Evolutionary conservation across 2,329 filamentous ascomycete species (phyloP).

Genomic region (Botrytis deweyae): DNA sequence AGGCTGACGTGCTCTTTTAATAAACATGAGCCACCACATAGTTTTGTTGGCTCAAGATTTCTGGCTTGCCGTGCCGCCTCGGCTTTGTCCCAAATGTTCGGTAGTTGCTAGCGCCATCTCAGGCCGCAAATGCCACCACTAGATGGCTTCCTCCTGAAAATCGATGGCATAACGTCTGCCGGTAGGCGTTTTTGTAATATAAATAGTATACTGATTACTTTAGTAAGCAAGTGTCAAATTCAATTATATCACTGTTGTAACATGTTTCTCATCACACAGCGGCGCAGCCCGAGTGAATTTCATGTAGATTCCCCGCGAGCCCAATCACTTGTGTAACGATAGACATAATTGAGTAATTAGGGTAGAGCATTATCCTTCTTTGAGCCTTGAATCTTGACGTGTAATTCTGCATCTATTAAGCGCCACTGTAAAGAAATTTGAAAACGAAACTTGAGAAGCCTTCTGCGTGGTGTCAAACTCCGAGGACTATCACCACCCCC

Average conservation of each 20-base stretch:
- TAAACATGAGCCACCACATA: background rate
- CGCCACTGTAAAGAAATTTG: background rate
- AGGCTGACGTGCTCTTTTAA: background rate
- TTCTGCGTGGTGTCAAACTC: background rate
- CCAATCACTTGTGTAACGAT: background rate
- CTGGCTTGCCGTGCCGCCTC: background rate
- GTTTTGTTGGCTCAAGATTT: background rate
- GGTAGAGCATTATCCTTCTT: background rate
- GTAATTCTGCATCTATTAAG: background rate
- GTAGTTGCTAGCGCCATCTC: background rate
- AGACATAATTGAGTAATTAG: background rate
- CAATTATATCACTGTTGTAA: background rate
- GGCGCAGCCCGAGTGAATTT: no score
- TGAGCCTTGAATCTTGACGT: no score
- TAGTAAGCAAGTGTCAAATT: background rate
- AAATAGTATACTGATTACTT: background rate
- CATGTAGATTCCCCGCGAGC: background rate
- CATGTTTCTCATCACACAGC: no score
- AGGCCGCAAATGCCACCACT: background rate
- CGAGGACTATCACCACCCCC: no score
- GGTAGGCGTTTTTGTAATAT: background rate
- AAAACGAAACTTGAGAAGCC: background rate
- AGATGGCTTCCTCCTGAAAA: background rate
- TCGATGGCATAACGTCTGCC: background rate
- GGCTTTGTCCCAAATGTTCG: background rate